Base-by-base conservation (phyloP, 257 asterid species). In the Solanum pennellii region DNA sequence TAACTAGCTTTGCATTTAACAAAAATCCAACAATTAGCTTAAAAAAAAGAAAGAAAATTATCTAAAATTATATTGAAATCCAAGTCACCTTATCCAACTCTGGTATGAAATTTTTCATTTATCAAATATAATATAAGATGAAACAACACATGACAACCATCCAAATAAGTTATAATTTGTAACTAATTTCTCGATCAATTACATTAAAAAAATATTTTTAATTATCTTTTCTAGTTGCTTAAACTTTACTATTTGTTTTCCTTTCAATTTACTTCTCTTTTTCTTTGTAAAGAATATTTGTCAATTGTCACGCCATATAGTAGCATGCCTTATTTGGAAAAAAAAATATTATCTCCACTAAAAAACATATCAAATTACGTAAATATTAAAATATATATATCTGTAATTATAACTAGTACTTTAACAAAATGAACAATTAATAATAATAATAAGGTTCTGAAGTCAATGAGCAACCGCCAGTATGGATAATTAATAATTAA, bases 1-100 rank as follows among this genome's bases (percentile, higher is more conserved):
- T 65, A 65, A n/a, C 0, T n/a, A 65, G 8, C 0, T 65, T n/a
- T 65, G 4, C 1, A 0, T n/a, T 2, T 65, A 0, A 65, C 18
- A n/a, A 0, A 65, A 5, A 0, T 65, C 8, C 7, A 65, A 65
- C 3, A n/a, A 65, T 6, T n/a, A n/a, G 9, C 15, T 52, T 0
- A 2, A 52, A 16, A 16, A 49, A 49, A 1, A 1, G 3, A 59
- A 5, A 21, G 3, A 59, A 5, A 21, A 9, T 60, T n/a, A 12
- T n/a, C 9, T 2, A 25, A 65, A n/a, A n/a, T 65, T 12, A 65
- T n/a, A 65, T 65, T 12, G 0, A 65, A n/a, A 7, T 68, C 0
- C 11, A 68, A 68, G 5, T 68, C 39, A 6, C 39, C 33, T 27
- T 0, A 23, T 21, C 0, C 6, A 59, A 9, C 27, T 1, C 3